These are phyloP conservation scores for Monosporascus ibericus DNA, from an alignment of 2,329 filamentous ascomycete genomes.

Conservation along the genomic window DNA sequence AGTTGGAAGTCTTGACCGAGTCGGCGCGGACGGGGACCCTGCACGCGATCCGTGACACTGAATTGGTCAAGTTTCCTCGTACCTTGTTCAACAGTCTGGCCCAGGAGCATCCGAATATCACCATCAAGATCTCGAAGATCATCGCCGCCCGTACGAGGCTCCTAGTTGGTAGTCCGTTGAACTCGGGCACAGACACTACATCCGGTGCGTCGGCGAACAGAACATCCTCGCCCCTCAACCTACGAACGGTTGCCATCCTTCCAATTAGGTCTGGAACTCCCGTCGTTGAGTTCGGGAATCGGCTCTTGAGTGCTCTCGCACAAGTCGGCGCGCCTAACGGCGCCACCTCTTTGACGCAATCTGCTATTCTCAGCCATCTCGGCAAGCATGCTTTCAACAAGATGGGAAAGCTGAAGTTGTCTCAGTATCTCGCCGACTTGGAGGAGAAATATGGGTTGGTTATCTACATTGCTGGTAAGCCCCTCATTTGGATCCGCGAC, in stretches of 20 bases:
- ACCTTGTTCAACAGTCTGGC: conserved; percentile 97
- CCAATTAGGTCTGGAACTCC: conserved; percentile 89
- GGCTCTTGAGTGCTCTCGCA: conserved; percentile 77
- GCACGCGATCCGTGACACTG: conserved; percentile 93
- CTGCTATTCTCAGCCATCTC: conserved; percentile 88
- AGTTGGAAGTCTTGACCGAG: conserved; percentile 95
- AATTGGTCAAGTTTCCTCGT: conserved; percentile 91
- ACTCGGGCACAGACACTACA: conserved; percentile 56
- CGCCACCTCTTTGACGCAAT: conserved; percentile 87
- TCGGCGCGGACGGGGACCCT: conserved; percentile 83
- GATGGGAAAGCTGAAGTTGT: conserved; percentile 93
- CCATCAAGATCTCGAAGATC: conserved; percentile 98
- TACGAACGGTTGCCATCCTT: conserved; percentile 86
- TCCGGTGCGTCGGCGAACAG: conserved; percentile 55
- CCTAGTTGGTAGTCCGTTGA: conserved; percentile 73
- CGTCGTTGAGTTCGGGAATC: conserved; percentile 89
- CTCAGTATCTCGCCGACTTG: conserved; percentile 91
- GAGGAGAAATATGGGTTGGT: conserved; percentile 97
- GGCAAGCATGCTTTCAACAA: conserved; percentile 94
- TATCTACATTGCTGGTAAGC: conserved; percentile 78
- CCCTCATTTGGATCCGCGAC: neutral
- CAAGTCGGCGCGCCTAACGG: conserved; percentile 88
- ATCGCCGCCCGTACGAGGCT: conserved; percentile 93
- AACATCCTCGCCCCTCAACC: conserved; percentile 80
- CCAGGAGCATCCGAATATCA: conserved; percentile 94